These are phyloP conservation scores for Aleurites moluccanus DNA, from an alignment of 441 rosid genomes.

Conservation along the genomic window DNA sequence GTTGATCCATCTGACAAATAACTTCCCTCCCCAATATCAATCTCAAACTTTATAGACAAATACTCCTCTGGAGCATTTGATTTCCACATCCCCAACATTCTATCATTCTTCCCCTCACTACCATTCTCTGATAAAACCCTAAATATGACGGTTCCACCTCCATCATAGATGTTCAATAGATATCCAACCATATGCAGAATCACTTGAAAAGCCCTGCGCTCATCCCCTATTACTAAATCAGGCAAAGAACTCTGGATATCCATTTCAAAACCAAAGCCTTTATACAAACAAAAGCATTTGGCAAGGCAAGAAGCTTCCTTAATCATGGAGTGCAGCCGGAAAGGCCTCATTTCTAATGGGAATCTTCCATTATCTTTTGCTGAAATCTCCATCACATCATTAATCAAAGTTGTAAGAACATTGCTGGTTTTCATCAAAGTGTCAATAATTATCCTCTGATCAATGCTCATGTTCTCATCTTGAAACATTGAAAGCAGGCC, in stretches of 20 bases:
- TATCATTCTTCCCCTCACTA: slow-evolving; percentile 62
- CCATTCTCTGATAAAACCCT: slow-evolving; percentile 56
- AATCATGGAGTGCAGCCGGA: slow-evolving; percentile 59
- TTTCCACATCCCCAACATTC: slow-evolving; percentile 73
- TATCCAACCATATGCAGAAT: slow-evolving; percentile 78
- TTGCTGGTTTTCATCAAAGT: slow-evolving; percentile 73
- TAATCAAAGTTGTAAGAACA: slow-evolving; percentile 78
- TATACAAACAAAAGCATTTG: slow-evolving; percentile 70
- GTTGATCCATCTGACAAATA: slow-evolving; percentile 40
- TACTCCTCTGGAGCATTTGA: slow-evolving; percentile 53
- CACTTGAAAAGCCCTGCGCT: slow-evolving; percentile 78
- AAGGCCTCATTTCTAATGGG: slow-evolving; percentile 60
- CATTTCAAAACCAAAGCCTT: slow-evolving; percentile 50
- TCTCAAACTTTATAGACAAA: slow-evolving; percentile 67
- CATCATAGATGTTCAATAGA: slow-evolving; percentile 48
- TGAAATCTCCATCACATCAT: slow-evolving; percentile 82
- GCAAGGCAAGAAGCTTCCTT: slow-evolving; percentile 82
- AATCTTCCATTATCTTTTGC: slow-evolving; percentile 53
- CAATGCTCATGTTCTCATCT: slow-evolving; percentile 53
- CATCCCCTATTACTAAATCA: slow-evolving; percentile 75
- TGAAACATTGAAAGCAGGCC: slow-evolving; percentile 83
- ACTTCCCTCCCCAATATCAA: slow-evolving; percentile 44
- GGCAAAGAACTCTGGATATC: slow-evolving; percentile 75
- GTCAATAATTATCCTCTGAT: slow-evolving; percentile 67
- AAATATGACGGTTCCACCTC: slow-evolving; percentile 51